These are phyloP conservation scores for Boechera stricta DNA, from an alignment of 345 rosid species.

Conservation along the genomic window DNA sequence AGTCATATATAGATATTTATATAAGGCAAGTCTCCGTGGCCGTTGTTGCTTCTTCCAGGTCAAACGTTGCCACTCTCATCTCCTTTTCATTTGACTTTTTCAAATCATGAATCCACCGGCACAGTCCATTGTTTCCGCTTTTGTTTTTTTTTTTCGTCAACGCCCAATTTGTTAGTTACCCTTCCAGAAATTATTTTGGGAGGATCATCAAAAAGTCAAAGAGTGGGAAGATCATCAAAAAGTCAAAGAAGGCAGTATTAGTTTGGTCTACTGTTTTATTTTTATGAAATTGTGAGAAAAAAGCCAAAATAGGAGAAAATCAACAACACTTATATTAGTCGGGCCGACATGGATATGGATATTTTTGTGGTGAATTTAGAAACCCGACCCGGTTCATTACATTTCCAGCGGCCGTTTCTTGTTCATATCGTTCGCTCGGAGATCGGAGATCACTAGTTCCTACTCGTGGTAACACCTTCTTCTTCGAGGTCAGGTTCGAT, in stretches of 20 bases:
- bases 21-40: neutral
- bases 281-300: neutral
- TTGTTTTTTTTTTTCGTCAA: conserved; percentile 1
- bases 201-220: no score
- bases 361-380: neutral
- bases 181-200: conserved; percentile 5
- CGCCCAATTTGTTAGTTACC: neutral
- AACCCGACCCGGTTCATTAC: conserved; percentile 25
- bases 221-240: neutral
- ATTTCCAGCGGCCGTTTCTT: neutral
- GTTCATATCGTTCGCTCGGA: conserved; percentile 9
- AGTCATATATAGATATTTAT: neutral
- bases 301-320: neutral
- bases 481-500: conserved; percentile 20
- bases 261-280: neutral
- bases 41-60: conserved; percentile 29
- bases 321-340: neutral
- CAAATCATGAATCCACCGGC: conserved; percentile 39
- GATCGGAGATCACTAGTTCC: neutral
- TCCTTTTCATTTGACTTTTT: conserved; percentile 33
- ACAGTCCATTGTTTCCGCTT: conserved; percentile 25
- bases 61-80: conserved; percentile 31
- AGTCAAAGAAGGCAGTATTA: neutral
- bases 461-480: neutral
- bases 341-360: neutral